phyloP scores from a whole-genome alignment of 768 basidiomycete genomes.

The Terana coerulea region DNA sequence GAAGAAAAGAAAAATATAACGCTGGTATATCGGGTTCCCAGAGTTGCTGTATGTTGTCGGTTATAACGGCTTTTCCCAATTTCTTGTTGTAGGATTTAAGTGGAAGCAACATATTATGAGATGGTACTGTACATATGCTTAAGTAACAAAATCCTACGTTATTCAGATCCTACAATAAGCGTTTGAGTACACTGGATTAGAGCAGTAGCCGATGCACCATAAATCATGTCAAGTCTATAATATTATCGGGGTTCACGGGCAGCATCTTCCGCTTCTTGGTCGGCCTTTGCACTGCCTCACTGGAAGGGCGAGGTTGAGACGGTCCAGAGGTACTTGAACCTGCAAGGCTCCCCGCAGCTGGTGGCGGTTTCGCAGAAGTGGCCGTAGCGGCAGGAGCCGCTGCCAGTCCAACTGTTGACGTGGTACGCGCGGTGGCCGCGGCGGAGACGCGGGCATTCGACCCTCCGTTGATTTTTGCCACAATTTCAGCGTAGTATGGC shows the following conservation, averaged over 20 bases:
- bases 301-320: not conserved
- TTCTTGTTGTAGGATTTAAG: no score
- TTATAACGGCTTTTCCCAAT: no score
- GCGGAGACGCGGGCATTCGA: no score
- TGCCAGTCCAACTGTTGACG: not conserved
- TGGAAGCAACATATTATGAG: not conserved
- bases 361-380: not conserved
- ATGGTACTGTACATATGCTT: not conserved
- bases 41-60: not conserved
- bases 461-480: not conserved
- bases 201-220: no score
- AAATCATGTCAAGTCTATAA: not conserved
- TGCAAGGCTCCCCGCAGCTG: not conserved
- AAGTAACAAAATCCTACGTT: not conserved
- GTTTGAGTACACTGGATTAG: not conserved
- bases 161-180: no score
- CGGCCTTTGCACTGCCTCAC: not conserved
- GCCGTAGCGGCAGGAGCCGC: not conserved
- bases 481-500: not conserved
- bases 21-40: no score
- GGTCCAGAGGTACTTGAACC: not conserved
- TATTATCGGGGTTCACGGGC: not conserved
- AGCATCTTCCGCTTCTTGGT: not conserved
- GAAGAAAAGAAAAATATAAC: no score
- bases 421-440: not conserved